Evolutionary conservation across 768 basidiomycete genomes (phyloP).

Genomic region (Boletellus ananas): DNA sequence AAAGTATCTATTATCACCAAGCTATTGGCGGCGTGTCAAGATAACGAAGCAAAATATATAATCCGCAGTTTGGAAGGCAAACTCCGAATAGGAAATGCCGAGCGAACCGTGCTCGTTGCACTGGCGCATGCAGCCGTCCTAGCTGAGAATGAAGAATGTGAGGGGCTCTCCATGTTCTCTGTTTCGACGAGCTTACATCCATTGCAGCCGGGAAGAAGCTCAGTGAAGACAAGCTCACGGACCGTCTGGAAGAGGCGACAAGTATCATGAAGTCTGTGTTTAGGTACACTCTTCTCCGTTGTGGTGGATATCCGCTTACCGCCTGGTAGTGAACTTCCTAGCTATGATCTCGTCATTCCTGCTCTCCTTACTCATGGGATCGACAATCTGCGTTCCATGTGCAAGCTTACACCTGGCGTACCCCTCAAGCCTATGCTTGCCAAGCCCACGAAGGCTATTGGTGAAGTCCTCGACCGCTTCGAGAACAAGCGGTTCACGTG

Average conservation of each 20-base stretch:
- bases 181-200: conserved; percentile 1
- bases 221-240: conserved; percentile 67
- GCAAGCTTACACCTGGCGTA: conserved; percentile 92
- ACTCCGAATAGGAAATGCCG: conserved; percentile 94
- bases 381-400: conserved; percentile 60
- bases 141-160: conserved; percentile 67
- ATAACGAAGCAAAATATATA: conserved; percentile 92
- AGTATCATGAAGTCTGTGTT: conserved; percentile 86
- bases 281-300: conserved; percentile 50
- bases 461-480: conserved; percentile 94
- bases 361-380: conserved; percentile 80
- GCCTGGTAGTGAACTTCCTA: conserved; percentile 77
- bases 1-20: conserved; percentile 96
- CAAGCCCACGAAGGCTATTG: conserved; percentile 98
- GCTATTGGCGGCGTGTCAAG: conserved; percentile 88
- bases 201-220: conserved; percentile 65
- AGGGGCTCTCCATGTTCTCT: conserved; percentile 5
- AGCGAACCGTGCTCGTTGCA: conserved; percentile 93
- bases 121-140: conserved; percentile 87
- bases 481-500: conserved; percentile 95
- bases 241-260: conserved; percentile 71
- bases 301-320: conserved; percentile 1
- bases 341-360: conserved; percentile 89
- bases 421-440: conserved; percentile 99
- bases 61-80: conserved; percentile 96